Evolutionary conservation across 805 yeast genomes (phyloP).

Genomic region (Candida boleticola): DNA sequence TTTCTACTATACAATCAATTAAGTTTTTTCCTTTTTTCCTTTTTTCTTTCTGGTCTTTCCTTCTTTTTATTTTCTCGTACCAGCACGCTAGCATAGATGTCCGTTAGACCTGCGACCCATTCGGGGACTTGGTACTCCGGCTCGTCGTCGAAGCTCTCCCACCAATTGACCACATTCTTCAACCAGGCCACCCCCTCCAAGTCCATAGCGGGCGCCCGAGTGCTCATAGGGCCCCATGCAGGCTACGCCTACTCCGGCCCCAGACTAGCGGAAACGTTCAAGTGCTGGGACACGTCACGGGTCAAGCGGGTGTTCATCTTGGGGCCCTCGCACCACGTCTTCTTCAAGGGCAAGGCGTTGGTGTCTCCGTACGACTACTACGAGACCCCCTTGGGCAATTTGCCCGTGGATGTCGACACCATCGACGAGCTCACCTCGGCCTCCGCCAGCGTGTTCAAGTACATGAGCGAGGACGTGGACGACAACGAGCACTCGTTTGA

Average conservation of each 20-base stretch:
- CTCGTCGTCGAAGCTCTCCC: slow-evolving; percentile 38
- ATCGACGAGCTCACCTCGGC: slow-evolving; percentile 30
- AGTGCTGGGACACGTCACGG: slow-evolving; percentile 58
- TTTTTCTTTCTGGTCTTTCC: no score
- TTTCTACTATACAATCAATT: no score
- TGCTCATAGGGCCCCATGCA: slow-evolving; percentile 66
- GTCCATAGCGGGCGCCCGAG: slow-evolving; percentile 33
- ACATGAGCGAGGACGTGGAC: slow-evolving; percentile 62
- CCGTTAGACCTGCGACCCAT: slow-evolving; percentile 69
- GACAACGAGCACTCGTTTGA: slow-evolving; percentile 90
- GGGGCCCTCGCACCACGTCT: slow-evolving; percentile 94
- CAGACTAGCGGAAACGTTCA: slow-evolving; percentile 74
- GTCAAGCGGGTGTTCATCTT: slow-evolving; percentile 69
- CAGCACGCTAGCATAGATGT: slow-evolving; percentile 2
- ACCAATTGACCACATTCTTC: slow-evolving; percentile 52
- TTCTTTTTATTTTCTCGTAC: background rate
- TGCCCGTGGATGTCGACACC: slow-evolving; percentile 60
- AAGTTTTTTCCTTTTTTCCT: no score
- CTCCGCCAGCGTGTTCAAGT: slow-evolving; percentile 41
- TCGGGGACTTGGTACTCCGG: slow-evolving; percentile 88
- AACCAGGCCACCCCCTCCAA: slow-evolving; percentile 36
- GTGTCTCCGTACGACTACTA: slow-evolving; percentile 52
- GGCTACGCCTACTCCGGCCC: slow-evolving; percentile 84
- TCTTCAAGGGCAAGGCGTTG: slow-evolving; percentile 60
- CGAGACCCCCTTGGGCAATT: slow-evolving; percentile 80